Base-by-base conservation (phyloP, 208 protist species). In the Crithidia bombi region DNA sequence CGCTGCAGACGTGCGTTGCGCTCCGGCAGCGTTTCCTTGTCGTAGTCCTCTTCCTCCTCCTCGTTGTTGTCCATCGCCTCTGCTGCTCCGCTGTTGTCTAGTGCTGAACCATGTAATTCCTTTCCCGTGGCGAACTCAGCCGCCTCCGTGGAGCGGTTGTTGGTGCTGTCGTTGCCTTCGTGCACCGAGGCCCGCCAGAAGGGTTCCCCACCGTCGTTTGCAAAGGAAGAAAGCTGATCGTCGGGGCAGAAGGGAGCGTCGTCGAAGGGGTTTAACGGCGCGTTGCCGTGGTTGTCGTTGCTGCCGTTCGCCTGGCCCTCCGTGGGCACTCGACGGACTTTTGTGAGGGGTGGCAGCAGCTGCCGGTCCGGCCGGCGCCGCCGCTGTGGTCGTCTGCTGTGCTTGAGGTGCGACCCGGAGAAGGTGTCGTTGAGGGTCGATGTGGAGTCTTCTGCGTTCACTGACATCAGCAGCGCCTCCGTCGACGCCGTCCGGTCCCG, bases 21-120 rank as follows among this genome's bases (percentile, higher is more conserved):
- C 58, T 94, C 83, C 32, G 75, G 63, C 38, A 90, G 65, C 32
- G 89, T 91, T 43, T 94, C 89, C 6, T 66, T 61, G 9, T 88
- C 76, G 28, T 78, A 69, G 10, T 90, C 84, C 3, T 84, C 78
- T 1, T 79, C 75, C 3, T 80, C 73, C 15, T 71, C 65, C 28
- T 72, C 49, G 25, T 56, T 17, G 47, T 30, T 5, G 47, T 38
- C 44, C 44, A 50, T 50, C 32, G 56, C 25, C 56, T 11, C 39
- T 36, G 17, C 11, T 54, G 59, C 39, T 32, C 25, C n/a, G 41
- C 3, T 28, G 59, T 14, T 50, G 43, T 17, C 43, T 25, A 11
- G 5, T 49, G 11, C 38, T 21, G 10, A 4, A 30, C 36, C 58
- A 5, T 7, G 5, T 5, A 14, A 38, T 25, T 56, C 21, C 44